Evolutionary conservation across 148 eudicot species (phyloP), one percentile per base, ranked within the genome.

Genomic region (Dysphania ambrosioides): DNA sequence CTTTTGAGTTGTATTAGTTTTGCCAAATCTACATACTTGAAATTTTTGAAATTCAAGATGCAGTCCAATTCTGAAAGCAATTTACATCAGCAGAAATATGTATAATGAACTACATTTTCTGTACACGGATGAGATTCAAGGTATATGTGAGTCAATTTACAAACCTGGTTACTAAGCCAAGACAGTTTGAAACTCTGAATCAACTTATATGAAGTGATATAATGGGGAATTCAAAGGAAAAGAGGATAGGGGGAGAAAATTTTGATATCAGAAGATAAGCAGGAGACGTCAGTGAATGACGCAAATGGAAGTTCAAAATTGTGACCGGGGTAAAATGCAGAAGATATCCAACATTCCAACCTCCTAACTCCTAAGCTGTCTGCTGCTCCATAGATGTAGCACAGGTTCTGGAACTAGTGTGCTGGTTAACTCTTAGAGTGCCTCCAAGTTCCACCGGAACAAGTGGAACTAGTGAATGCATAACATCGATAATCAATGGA

Each of bases 371-470:
- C 49, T 76, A 80, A 34, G 36, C 38, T 10, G 72, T 36, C 44
- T 67, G 70, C 64, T 47, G 69, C 58, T 71, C 77, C 53, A 15
- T 58, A 10, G 58, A 18, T 24, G 65, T 29, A 1, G 58, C n/a
- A 29, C 61, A 61, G 19, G 15, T 68, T 38, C 7, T 72, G 16
- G 70, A 16, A 31, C 82, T n/a, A 15, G 56, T 49, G 34, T 71
- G 66, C 40, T 79, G 74, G 76, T 79, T 57, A 71, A 70, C 41
- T 78, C 84, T 82, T 16, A 90, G 86, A 13, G 98, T 85, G n/a
- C 98, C 98, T 59, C 98, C 98, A 18, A 88, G 92, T 77, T 93
- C 86, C 0, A 83, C 82, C 4, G 98, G 98, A 15, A 93, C 91
- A 4, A 93, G 90, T 66, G 98, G 98, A 65, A 86, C 78, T 30